A percentile compares a stretch with the other conserved stretches of the same genome.
Conservation (phyloP, 2,329 filamentous ascomycete genomes). For the Mycocentrospora acerina region DNA sequence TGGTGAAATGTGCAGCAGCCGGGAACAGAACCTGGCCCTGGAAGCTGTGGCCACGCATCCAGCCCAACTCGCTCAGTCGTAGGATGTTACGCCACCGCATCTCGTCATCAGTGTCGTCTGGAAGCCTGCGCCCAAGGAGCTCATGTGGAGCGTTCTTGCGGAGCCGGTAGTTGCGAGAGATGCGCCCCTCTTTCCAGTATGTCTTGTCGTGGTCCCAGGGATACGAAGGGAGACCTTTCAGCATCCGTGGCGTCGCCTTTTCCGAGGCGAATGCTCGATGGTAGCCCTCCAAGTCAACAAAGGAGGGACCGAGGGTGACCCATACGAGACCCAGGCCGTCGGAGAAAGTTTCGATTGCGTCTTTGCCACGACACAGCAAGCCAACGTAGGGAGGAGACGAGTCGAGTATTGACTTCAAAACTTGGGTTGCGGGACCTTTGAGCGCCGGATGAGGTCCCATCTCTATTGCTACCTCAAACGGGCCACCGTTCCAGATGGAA, state of each 20-base stretch:
- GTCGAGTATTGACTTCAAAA: conserved; percentile 19
- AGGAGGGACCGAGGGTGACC: not conserved
- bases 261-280: not conserved
- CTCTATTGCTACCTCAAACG: conserved; percentile 45
- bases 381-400: conserved; percentile 17
- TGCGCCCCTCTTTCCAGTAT: conserved; percentile 23
- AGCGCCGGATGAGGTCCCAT: conserved; percentile 51
- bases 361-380: conserved; percentile 18
- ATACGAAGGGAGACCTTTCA: conserved; percentile 19
- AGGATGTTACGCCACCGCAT: conserved; percentile 50
- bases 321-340: conserved; percentile 9
- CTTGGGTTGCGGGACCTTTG: conserved; percentile 44
- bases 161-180: conserved; percentile 5
- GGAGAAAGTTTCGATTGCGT: conserved; percentile 23
- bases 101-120: conserved; percentile 1
- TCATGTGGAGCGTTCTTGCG: conserved; percentile 15
- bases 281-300: conserved; percentile 1
- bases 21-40: conserved; percentile 9
- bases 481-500: conserved; percentile 24
- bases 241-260: not conserved
- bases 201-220: conserved; percentile 30
- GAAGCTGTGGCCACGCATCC: conserved; percentile 50
- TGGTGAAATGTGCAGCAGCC: not conserved
- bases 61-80: conserved; percentile 42
- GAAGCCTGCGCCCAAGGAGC: conserved; percentile 8